Evolutionary conservation across 768 basidiomycete genomes (phyloP).

Genomic region (Leccinum longicurvipes): DNA sequence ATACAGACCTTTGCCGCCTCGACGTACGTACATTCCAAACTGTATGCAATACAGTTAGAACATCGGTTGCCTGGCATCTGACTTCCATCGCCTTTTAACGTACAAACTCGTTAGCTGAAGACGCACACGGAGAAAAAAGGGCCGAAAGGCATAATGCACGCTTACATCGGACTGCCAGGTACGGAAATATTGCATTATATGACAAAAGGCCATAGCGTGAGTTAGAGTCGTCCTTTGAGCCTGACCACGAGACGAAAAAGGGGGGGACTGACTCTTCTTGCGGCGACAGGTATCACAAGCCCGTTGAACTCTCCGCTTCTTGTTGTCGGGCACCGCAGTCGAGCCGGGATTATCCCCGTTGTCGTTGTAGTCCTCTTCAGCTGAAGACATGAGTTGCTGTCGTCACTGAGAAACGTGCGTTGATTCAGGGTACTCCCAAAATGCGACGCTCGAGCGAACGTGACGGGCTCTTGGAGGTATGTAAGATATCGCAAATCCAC

Average conservation of each 20-base stretch:
- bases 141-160: background rate
- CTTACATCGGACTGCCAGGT: constrained; percentile 26
- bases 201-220: background rate
- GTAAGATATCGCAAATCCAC: background rate
- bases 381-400: constrained; percentile 42
- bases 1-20: constrained; percentile 50
- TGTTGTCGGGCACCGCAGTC: constrained; percentile 36
- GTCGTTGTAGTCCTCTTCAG: constrained; percentile 61
- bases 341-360: constrained; percentile 28
- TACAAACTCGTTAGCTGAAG: background rate
- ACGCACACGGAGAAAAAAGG: background rate
- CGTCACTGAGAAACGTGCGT: background rate
- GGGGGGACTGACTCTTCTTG: constrained; percentile 64
- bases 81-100: constrained; percentile 54
- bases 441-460: background rate
- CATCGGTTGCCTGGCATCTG: constrained; percentile 53
- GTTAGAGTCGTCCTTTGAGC: background rate
- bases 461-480: background rate
- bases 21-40: constrained; percentile 51
- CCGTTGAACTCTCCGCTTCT: constrained; percentile 71
- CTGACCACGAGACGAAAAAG: background rate
- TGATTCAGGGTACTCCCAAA: background rate
- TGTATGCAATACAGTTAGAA: constrained; percentile 51
- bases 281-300: constrained; percentile 82
- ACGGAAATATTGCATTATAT: background rate